Evolutionary conservation across 2,329 filamentous ascomycete species (phyloP), one percentile per base, ranked within the genome.

Genomic region (Aureobasidium uvarum): DNA sequence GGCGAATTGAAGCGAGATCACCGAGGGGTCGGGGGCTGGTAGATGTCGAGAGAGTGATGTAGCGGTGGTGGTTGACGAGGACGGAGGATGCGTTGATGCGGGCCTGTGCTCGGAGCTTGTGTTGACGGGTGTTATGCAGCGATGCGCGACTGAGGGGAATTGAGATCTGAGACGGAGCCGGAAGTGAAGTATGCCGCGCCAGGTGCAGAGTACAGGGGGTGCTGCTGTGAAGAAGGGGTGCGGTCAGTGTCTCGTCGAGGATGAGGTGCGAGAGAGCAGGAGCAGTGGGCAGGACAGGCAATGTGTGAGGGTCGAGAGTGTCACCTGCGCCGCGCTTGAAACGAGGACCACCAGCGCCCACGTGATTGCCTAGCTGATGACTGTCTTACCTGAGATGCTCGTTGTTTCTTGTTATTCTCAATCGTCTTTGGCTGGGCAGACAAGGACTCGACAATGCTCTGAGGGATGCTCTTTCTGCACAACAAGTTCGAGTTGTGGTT

Each of bases 31-130:
- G 54, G 41, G 41, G 41, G 41, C 28, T 25, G 41, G 5, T 31
- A 33, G 56, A 23, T 36, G 31, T 48, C 41, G 28, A 31, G 60
- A 23, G 28, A 14, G 60, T 43, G 31, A 48, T 41, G 48, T 63
- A 38, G 38, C 36, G 39, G 38, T 36, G 28, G 48, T 54, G 48
- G 38, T 43, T 25, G 60, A 52, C 59, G 60, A 52, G 46, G 46
- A 13, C 43, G 58, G 58, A 50, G 58, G 58, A 51, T 62, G 58
- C 58, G 58, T 63, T 48, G 60, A 63, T 54, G 48, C 45, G 58
- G 48, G 60, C 48, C 60, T 48, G 60, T 63, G 60, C 60, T 63
- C 38, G 41, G 60, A 63, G 60, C 60, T 63, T 54, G 60, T 51
- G 59, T 63, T 54, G 60, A 50, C 43, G 58, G 56, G n/a, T 60